Conservation (phyloP, 345 rosid species). For the Acer yangbiense region DNA sequence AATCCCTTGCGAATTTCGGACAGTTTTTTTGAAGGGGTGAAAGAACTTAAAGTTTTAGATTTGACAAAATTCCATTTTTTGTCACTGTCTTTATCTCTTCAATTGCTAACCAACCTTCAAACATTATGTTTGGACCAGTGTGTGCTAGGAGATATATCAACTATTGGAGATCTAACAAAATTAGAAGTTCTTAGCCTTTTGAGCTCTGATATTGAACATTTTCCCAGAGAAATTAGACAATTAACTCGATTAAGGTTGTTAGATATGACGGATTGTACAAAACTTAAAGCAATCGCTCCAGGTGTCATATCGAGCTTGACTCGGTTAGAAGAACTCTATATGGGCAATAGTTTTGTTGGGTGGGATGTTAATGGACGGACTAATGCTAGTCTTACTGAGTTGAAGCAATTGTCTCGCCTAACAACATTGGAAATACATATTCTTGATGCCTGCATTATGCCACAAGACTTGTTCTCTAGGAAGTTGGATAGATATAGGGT, state of each 20-base stretch:
- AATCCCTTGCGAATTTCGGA: background rate
- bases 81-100: constrained; percentile 22
- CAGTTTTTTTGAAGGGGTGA: constrained; percentile 12
- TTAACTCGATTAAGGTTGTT: constrained; percentile 18
- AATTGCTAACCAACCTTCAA: constrained; percentile 7
- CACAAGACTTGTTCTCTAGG: background rate
- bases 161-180: background rate
- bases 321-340: constrained; percentile 28
- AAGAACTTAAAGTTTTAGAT: constrained; percentile 28
- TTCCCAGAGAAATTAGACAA: constrained; percentile 19
- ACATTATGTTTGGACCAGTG: constrained; percentile 16
- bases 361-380: constrained; percentile 24
- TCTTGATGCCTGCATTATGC: background rate
- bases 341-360: constrained; percentile 7
- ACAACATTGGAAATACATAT: constrained; percentile 3
- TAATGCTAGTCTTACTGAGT: constrained; percentile 28
- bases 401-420: constrained; percentile 19
- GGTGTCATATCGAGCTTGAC: constrained; percentile 20
- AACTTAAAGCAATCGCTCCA: constrained; percentile 25
- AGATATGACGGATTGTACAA: constrained; percentile 17
- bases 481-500: background rate
- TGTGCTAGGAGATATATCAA: background rate
- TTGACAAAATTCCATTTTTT: background rate
- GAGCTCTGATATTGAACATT: background rate
- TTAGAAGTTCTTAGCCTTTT: constrained; percentile 10